Conservation (phyloP, 2,329 filamentous ascomycete genomes). For the Aspergillus oerlinghausenensis region DNA sequence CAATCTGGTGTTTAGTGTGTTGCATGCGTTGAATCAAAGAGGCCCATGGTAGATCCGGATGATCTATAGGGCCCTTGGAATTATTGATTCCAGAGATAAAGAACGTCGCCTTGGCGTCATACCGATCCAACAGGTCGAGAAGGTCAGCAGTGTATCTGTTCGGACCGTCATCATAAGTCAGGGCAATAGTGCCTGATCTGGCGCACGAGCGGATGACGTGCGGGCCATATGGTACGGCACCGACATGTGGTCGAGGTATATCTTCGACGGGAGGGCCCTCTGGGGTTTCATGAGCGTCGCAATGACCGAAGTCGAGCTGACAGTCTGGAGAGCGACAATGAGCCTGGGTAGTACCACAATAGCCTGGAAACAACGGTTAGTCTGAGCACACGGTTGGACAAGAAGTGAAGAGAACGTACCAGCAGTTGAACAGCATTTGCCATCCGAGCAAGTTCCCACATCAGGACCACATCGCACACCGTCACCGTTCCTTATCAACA, state of each 20-base stretch:
- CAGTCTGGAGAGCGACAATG: slow-evolving; percentile 41
- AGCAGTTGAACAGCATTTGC: slow-evolving; percentile 36
- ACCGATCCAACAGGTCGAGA: slow-evolving; percentile 56
- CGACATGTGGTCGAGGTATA: slow-evolving; percentile 32
- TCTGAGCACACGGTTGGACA: neutral
- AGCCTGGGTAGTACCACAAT: slow-evolving; percentile 32
- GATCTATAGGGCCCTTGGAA: slow-evolving; percentile 42
- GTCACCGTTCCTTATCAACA: slow-evolving; percentile 12
- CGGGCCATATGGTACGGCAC: slow-evolving; percentile 34
- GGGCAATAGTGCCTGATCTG: slow-evolving; percentile 56
- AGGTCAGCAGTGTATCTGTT: slow-evolving; percentile 58
- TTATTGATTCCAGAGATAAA: slow-evolving; percentile 55
- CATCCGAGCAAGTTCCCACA: slow-evolving; percentile 29
- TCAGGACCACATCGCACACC: slow-evolving; percentile 33
- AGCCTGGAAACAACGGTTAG: slow-evolving; percentile 24
- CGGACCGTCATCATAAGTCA: slow-evolving; percentile 66
- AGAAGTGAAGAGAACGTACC: slow-evolving; percentile 22
- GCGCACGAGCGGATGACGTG: slow-evolving; percentile 35
- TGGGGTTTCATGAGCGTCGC: slow-evolving; percentile 34
- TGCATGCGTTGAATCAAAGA: slow-evolving; percentile 40
- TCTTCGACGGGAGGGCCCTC: slow-evolving; percentile 31
- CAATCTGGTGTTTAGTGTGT: slow-evolving; percentile 47
- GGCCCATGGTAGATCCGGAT: slow-evolving; percentile 36
- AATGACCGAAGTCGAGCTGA: slow-evolving; percentile 35
- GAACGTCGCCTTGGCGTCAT: slow-evolving; percentile 63